Base-by-base conservation (phyloP, 495 filamentous ascomycete genomes). In the Glonium stellatum region DNA sequence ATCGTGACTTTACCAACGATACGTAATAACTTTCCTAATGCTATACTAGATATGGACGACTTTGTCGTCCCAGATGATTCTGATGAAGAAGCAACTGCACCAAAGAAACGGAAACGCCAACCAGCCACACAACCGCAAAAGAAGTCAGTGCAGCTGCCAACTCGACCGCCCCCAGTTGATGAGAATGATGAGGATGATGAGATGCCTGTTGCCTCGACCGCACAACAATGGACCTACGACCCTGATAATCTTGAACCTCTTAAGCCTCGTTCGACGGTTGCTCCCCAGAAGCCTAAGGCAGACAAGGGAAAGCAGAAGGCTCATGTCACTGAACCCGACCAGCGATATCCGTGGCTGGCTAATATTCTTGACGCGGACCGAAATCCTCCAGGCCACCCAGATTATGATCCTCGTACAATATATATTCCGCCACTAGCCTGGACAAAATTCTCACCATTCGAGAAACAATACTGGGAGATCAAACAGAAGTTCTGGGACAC, bases 391-490 rank as follows among this genome's bases (percentile, higher is more conserved):
- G 83, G 79, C n/a, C 84, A 96, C 71, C 87, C 90, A 0, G 92
- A 97, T 54, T 95, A 90, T 62, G 92, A 99, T 65, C 90, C 90
- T n/a, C 81, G 88, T 11, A 92, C 90, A 0, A 80, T 99, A 19
- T 93, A 88, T 71, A 86, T 99, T 47, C 95, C 95, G 15, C 85
- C 87, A 0, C 48, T 77, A 4, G 89, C 90, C 9, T 90, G 83
- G 82, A 73, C 71, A 0, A 82, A 86, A 3, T 96, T 99, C 70
- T 90, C 90, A 0, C 80, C 92, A 0, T 99, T 99, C 61, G 93
- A 99, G 75, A 93, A 90, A 71, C 93, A 99, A 66, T 99, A 97
- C 73, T 99, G 93, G 93, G 92, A 96, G 68, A 97, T 99, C 72
- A 99, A 99, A 78, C 88, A 90, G 73, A 96, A 96, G 54, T 89